These are phyloP conservation scores for Ophiostoma angusticollis DNA, from an alignment of 2,329 filamentous ascomycete species.

Conservation along the genomic window DNA sequence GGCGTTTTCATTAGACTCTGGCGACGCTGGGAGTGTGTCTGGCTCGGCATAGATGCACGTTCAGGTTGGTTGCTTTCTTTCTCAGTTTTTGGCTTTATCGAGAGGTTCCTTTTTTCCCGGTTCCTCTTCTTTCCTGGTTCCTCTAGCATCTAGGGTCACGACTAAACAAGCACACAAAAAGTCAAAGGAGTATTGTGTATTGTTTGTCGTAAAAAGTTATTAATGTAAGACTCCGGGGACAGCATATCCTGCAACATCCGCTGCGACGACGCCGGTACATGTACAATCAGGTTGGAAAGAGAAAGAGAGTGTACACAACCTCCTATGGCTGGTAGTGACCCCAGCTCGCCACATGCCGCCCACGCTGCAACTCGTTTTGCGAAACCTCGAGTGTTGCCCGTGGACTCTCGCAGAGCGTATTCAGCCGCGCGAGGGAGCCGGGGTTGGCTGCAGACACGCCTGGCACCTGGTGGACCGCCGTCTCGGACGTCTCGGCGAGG, in stretches of 20 bases:
- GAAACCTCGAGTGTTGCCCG: conserved; percentile 11
- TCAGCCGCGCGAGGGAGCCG: neutral
- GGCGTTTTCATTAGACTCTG: too few species aligned
- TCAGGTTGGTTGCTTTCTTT: too few species aligned
- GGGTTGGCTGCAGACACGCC: neutral
- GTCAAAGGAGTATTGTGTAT: neutral
- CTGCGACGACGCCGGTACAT: too few species aligned
- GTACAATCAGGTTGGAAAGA: too few species aligned
- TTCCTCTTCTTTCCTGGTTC: neutral
- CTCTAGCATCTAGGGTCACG: neutral
- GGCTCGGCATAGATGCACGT: too few species aligned
- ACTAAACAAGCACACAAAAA: too few species aligned
- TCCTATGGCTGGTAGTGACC: conserved; percentile 4
- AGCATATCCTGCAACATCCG: too few species aligned
- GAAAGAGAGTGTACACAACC: neutral
- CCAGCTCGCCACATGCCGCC: conserved; percentile 12
- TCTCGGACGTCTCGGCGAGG: conserved; percentile 2
- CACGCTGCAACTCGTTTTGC: conserved; percentile 1
- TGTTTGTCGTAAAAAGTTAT: too few species aligned
- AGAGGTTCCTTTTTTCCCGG: too few species aligned
- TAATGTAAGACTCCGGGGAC: too few species aligned
- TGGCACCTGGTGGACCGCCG: neutral
- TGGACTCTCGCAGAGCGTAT: neutral
- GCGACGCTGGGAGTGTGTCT: too few species aligned
- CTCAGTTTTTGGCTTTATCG: too few species aligned